Conservation (phyloP, 169 alveolate genomes). For the Cytauxzoon felis region DNA sequence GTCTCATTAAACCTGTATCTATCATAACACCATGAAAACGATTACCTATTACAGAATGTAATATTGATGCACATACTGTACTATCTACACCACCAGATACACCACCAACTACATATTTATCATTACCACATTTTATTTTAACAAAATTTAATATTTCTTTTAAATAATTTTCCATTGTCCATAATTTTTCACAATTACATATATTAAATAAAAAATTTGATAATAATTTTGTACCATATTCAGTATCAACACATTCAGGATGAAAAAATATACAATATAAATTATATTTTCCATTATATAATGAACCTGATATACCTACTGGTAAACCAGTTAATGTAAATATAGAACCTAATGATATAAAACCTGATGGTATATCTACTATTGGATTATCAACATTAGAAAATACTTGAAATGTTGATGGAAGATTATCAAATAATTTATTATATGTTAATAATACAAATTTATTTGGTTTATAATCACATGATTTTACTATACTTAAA, state of each 20-base stretch:
- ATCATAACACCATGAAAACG: constrained; percentile 71
- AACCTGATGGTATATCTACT: constrained; percentile 60
- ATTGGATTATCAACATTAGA: constrained; percentile 44
- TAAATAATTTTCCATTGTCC: constrained; percentile 33
- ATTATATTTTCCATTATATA: constrained; percentile 46
- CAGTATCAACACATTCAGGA: constrained; percentile 67
- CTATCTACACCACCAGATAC: constrained; percentile 78
- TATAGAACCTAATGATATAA: constrained; percentile 45
- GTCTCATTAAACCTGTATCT: constrained; percentile 73
- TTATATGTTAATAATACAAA: background rate
- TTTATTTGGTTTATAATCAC: constrained; percentile 51
- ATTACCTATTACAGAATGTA: constrained; percentile 68
- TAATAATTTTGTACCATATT: constrained; percentile 59
- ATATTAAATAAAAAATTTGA: constrained; percentile 65
- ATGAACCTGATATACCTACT: constrained; percentile 54
- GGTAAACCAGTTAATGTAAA: constrained; percentile 39
- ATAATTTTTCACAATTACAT: constrained; percentile 57
- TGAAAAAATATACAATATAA: constrained; percentile 67
- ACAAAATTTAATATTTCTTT: constrained; percentile 54
- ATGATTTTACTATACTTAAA: constrained; percentile 49
- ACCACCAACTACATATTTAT: constrained; percentile 71
- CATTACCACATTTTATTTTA: constrained; percentile 53
- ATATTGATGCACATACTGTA: constrained; percentile 74
- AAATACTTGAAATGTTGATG: constrained; percentile 10
- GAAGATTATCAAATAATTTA: constrained; percentile 49